Evolutionary conservation across 768 basidiomycete genomes (phyloP).

Genomic region (Leccinum ochraceum): DNA sequence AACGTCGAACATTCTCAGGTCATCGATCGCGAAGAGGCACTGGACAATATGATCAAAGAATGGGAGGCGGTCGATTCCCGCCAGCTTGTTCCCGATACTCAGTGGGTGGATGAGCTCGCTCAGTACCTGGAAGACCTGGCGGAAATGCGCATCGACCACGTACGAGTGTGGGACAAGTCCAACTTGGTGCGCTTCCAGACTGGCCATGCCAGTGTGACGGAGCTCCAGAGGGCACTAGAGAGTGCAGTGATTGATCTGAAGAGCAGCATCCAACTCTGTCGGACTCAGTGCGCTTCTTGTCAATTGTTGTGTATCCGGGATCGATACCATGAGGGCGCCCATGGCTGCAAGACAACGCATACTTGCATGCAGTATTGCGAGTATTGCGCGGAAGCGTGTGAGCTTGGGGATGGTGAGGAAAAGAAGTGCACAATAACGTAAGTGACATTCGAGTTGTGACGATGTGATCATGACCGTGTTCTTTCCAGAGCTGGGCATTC

Average conservation of each 20-base stretch:
- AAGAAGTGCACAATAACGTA: slow-evolving; percentile 48
- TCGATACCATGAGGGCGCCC: slow-evolving; percentile 46
- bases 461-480: not conserved
- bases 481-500: slow-evolving; percentile 53
- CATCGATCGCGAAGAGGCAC: slow-evolving; percentile 11
- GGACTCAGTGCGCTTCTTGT: slow-evolving; percentile 47
- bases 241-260: slow-evolving; percentile 46
- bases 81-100: slow-evolving; percentile 37
- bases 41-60: slow-evolving; percentile 19
- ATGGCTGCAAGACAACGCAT: slow-evolving; percentile 54
- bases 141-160: slow-evolving; percentile 46
- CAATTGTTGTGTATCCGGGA: slow-evolving; percentile 49
- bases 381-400: slow-evolving; percentile 36
- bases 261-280: slow-evolving; percentile 52
- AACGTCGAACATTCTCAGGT: slow-evolving; percentile 13
- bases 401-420: slow-evolving; percentile 35
- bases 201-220: slow-evolving; percentile 46
- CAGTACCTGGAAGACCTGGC: slow-evolving; percentile 43
- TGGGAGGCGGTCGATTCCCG: slow-evolving; percentile 39
- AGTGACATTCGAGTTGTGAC: slow-evolving; percentile 21
- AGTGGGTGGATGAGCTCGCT: slow-evolving; percentile 44
- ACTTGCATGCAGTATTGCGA: slow-evolving; percentile 45
- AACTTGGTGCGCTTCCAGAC: slow-evolving; percentile 51
- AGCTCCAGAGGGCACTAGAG: slow-evolving; percentile 46
- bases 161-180: slow-evolving; percentile 49